These are phyloP conservation scores for Fusarium stilboides DNA, from an alignment of 2,329 filamentous ascomycete species.

Conservation along the genomic window DNA sequence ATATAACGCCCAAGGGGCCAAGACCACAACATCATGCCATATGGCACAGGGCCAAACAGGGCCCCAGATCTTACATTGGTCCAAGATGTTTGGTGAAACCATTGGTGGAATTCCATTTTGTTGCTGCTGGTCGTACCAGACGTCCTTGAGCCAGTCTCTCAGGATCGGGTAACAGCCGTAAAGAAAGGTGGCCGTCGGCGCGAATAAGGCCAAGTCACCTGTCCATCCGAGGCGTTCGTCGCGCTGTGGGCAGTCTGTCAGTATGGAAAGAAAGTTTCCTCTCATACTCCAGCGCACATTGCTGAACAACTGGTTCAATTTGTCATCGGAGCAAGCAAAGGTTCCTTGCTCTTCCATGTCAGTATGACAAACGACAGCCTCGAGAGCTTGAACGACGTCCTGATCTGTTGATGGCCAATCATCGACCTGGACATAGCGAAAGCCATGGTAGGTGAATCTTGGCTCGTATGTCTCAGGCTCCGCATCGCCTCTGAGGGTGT, in stretches of 20 bases:
- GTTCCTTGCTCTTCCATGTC: constrained; percentile 67
- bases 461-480: constrained; percentile 55
- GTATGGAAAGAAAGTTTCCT: constrained; percentile 71
- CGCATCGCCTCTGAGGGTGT: constrained; percentile 48
- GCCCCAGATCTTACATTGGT: constrained; percentile 32
- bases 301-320: constrained; percentile 68
- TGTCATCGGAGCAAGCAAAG: constrained; percentile 66
- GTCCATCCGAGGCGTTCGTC: constrained; percentile 71
- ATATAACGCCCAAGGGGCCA: constrained; percentile 60
- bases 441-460: constrained; percentile 69
- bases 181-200: constrained; percentile 66
- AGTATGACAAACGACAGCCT: constrained; percentile 62
- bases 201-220: constrained; percentile 66
- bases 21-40: constrained; percentile 62
- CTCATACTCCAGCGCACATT: constrained; percentile 72
- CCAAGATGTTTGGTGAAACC: constrained; percentile 39
- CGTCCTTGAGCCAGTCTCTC: constrained; percentile 52
- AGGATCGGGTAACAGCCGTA: constrained; percentile 66
- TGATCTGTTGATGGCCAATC: constrained; percentile 57
- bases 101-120: constrained; percentile 41
- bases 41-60: constrained; percentile 52
- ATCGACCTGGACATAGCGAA: constrained; percentile 66
- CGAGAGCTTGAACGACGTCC: constrained; percentile 42
- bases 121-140: constrained; percentile 40
- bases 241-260: constrained; percentile 71